phyloP scores from a whole-genome alignment of 2,329 filamentous ascomycete genomes.

The Botrytis aclada region DNA sequence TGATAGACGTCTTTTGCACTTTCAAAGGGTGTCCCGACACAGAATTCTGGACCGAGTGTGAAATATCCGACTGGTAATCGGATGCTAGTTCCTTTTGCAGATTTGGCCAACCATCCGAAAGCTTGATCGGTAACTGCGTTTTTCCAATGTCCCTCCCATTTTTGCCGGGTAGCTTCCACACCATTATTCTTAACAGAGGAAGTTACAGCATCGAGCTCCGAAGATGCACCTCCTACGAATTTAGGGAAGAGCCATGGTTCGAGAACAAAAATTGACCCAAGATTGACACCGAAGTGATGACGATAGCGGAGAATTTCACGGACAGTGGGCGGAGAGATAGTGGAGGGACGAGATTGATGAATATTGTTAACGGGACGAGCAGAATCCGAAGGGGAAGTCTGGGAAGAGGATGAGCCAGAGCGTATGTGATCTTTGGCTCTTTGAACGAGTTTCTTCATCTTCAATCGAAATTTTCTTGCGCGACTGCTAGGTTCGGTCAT shows the following conservation, averaged over 20 bases:
- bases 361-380: not conserved
- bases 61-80: slow-evolving; percentile 61
- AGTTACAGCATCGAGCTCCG: slow-evolving; percentile 39
- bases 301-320: slow-evolving; percentile 50
- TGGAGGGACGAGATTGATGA: not conserved
- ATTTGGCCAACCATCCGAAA: slow-evolving; percentile 50
- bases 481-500: not conserved
- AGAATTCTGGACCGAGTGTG: slow-evolving; percentile 51
- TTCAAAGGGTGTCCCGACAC: slow-evolving; percentile 51
- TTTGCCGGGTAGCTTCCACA: slow-evolving; percentile 39
- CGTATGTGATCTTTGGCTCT: slow-evolving; percentile 5
- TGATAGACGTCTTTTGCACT: slow-evolving; percentile 46
- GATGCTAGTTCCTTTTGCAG: slow-evolving; percentile 54
- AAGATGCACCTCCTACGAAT: slow-evolving; percentile 18
- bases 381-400: not conserved
- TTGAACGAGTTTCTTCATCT: slow-evolving; percentile 18
- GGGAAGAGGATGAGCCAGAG: slow-evolving; percentile 8
- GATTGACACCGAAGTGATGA: slow-evolving; percentile 57
- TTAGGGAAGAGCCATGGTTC: slow-evolving; percentile 53
- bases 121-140: slow-evolving; percentile 50
- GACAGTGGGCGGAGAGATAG: slow-evolving; percentile 36
- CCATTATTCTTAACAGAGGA: not conserved
- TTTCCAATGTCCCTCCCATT: slow-evolving; percentile 54
- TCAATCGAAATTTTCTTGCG: not conserved
- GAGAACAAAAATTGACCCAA: slow-evolving; percentile 58